Base-by-base conservation (phyloP, 2,329 filamentous ascomycete species). In the Fusarium tuaranense region DNA sequence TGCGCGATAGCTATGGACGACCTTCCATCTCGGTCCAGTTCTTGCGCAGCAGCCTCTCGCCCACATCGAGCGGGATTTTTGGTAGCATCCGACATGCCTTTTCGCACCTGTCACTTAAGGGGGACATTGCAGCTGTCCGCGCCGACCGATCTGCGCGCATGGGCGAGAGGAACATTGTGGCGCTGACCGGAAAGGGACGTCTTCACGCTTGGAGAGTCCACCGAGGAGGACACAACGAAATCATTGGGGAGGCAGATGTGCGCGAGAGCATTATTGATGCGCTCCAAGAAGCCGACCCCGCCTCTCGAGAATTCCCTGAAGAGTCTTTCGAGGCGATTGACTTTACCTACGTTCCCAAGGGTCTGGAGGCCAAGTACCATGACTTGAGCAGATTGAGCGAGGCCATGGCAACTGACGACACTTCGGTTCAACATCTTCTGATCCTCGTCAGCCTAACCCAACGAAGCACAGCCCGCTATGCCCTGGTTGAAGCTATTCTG, bases 151-250 rank as follows among this genome's bases (percentile, higher is more conserved):
- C 92, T 12, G 87, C 88, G 41, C 90, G 92, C 68, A 91, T 95
- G 73, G 95, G 95, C 27, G 95, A 98, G 82, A 92, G 95, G 80
- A 94, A 95, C 76, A 88, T 98, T 38, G 89, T 98, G 57, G 91
- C 95, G 41, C 91, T 92, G 16, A 97, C 95, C 2, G 89, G 91
- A 64, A 92, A 92, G 77, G 96, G 94, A 32, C 89, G 92, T 68
- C 85, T 99, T 30, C 93, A 97, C 77, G 89, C 92, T 9, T 99
- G 97, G 97, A 94, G 93, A 79, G 88, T 98, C 51, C 95, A 96
- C 79, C 94, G 96, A 82, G 94, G 94, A 70, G 95, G 95, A 38
- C 94, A 95, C 75, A 92, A 95, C 79, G 91, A 93, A 51, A 88
- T 94, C 58, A 89, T 93, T 57, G 89, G 89, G 30, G 94, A 96